Base-by-base conservation (phyloP, 2,329 filamentous ascomycete species). In the Aspergillus sp. region DNA sequence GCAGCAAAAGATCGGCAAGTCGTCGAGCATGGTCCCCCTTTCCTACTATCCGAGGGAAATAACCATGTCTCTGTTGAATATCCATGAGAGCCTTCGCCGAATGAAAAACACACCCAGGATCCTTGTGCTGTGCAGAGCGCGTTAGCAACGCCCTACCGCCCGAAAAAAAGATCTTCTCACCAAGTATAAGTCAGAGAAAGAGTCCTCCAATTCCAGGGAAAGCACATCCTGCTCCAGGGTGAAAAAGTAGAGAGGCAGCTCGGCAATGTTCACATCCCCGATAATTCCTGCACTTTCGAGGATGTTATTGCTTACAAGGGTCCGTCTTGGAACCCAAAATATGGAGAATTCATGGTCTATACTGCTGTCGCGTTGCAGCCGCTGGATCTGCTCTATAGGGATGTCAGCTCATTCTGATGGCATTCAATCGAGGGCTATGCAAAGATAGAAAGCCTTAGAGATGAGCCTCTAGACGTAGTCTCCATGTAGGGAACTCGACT, bases 331-430 rank as follows among this genome's bases (percentile, higher is more conserved):
- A 43, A 96, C 90, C 90, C 95, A 98, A 72, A 97, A 93, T 66
- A 99, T 89, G 62, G 93, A 93, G 72, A 98, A 96, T 68, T 99
- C 93, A 83, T 99, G 95, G 65, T 92, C 90, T 47, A 88, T 90
- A 69, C 91, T 89, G 71, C 90, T 93, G 74, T 95, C 91, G 69
- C 89, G 89, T 68, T 93, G 91, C 58, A 98, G 82, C 60, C 90
- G 88, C 74, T 93, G 93, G 67, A 98, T 92, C 79, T 98, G 92
- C 66, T 90, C 93, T 97, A 68, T 55, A 59, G 39, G 55, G 60
- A 73, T 83, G 82, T 89, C 76, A 89, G 85, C 80, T 79, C 73
- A 73, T 74, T 69, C 80, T 85, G 78, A 83, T 78, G 81, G 81
- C 79, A 79, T 75, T 72, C 70, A 70, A 68, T 70, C 72, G 66